These are phyloP conservation scores for Linum tenue DNA, from an alignment of 345 rosid species.

Conservation along the genomic window DNA sequence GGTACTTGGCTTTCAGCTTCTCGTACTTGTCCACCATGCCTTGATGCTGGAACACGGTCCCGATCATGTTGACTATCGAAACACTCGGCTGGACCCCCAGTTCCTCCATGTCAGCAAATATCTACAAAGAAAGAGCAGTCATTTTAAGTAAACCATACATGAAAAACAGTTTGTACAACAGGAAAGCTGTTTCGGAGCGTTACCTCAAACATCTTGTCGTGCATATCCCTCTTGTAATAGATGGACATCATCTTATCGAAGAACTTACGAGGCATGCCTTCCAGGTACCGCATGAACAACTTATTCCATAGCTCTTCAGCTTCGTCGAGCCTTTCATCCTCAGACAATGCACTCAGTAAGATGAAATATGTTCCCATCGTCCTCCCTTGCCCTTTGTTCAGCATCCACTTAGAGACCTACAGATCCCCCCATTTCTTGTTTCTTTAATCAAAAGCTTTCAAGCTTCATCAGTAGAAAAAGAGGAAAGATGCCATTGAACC, in stretches of 20 bases:
- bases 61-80: conserved; percentile 62
- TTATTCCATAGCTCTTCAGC: conserved; percentile 82
- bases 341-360: conserved; percentile 66
- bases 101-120: conserved; percentile 99
- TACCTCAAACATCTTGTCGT: conserved; percentile 83
- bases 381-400: conserved; percentile 94
- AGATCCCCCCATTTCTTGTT: conserved; percentile 5
- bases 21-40: conserved; percentile 65
- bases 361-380: conserved; percentile 82
- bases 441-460: neutral
- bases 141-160: neutral
- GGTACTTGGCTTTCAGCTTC: conserved; percentile 62
- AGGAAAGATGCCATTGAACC: neutral
- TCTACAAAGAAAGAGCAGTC: conserved; percentile 23
- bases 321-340: conserved; percentile 82
- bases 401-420: conserved; percentile 90
- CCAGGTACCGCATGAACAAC: conserved; percentile 52
- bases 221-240: conserved; percentile 69
- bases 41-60: conserved; percentile 49
- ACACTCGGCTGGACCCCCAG: conserved; percentile 61
- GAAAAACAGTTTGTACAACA: neutral
- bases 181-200: conserved; percentile 5
- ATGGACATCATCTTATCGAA: conserved; percentile 68
- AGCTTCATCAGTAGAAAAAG: neutral
- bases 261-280: conserved; percentile 66